phyloP scores from a whole-genome alignment of 495 filamentous ascomycete species.

The Penicillium egyptiacum region DNA sequence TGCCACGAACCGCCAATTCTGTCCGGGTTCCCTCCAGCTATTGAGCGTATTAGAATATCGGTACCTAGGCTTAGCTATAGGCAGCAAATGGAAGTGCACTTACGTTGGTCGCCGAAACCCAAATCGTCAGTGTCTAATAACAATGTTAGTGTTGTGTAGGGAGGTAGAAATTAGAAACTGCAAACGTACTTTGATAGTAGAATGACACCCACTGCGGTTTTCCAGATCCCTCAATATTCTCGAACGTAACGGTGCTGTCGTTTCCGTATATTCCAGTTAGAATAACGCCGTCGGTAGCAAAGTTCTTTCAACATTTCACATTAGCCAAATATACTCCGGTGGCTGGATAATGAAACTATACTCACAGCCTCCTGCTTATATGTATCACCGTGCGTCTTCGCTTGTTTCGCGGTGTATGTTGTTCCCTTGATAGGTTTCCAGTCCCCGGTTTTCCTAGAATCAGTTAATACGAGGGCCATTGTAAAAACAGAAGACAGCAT shows the following conservation, averaged over 20 bases:
- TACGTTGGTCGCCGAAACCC: slow-evolving; percentile 33
- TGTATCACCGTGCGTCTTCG: slow-evolving; percentile 40
- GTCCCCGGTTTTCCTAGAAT: slow-evolving; percentile 43
- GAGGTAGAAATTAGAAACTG: not conserved
- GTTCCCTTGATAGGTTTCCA: slow-evolving; percentile 42
- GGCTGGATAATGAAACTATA: not conserved
- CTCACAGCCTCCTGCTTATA: slow-evolving; percentile 48
- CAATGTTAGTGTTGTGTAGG: not conserved
- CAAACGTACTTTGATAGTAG: slow-evolving; percentile 41
- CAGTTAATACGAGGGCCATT: not conserved
- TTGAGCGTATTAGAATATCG: slow-evolving; percentile 5
- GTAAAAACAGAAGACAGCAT: not conserved
- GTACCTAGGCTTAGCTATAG: not conserved
- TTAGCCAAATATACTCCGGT: not conserved
- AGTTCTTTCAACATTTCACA: slow-evolving; percentile 29
- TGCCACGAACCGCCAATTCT: slow-evolving; percentile 29
- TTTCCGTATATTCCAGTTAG: slow-evolving; percentile 52
- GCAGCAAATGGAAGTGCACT: not conserved
- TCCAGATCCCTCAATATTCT: slow-evolving; percentile 47
- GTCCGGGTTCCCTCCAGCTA: slow-evolving; percentile 29
- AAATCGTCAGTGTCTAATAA: slow-evolving; percentile 28
- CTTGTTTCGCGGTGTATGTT: slow-evolving; percentile 40
- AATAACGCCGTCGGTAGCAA: slow-evolving; percentile 44
- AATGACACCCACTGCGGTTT: slow-evolving; percentile 57
- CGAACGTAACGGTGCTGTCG: slow-evolving; percentile 51